Conservation (phyloP, 768 basidiomycete genomes). For the Holtermannia corniformis region DNA sequence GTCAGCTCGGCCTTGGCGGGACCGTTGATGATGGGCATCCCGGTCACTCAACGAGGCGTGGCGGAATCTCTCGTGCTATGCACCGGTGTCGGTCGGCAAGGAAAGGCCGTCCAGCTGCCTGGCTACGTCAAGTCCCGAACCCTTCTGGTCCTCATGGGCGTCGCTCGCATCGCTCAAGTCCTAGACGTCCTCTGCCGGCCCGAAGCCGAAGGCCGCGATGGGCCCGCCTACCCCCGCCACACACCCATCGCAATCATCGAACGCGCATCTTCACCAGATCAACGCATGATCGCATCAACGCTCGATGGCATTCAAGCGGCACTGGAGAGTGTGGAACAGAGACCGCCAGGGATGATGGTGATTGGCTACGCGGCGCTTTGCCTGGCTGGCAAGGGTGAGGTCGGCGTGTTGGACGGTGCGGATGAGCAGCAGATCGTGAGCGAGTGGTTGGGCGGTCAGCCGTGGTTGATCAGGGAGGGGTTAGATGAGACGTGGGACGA, state of each 20-base stretch:
- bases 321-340: conserved; percentile 65
- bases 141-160: conserved; percentile 85
- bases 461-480: conserved; percentile 62
- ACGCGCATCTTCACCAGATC: conserved; percentile 87
- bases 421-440: conserved; percentile 44
- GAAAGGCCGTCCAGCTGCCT: conserved; percentile 72
- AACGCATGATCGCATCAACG: conserved; percentile 71
- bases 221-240: conserved; percentile 59
- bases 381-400: conserved; percentile 61
- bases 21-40: conserved; percentile 80
- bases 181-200: conserved; percentile 50
- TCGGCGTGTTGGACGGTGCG: conserved; percentile 56
- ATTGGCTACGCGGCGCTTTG: conserved; percentile 84
- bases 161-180: conserved; percentile 69
- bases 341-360: conserved; percentile 93
- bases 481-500: conserved; percentile 43
- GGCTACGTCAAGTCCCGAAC: conserved; percentile 76
- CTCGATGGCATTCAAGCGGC: conserved; percentile 60
- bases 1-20: conserved; percentile 82
- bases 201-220: conserved; percentile 41
- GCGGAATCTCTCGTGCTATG: conserved; percentile 82
- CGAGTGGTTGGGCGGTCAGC: conserved; percentile 54
- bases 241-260: conserved; percentile 89
- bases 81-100: conserved; percentile 83
- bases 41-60: conserved; percentile 90